Conservation (phyloP, 306 rosid species). For the Malus domestica region DNA sequence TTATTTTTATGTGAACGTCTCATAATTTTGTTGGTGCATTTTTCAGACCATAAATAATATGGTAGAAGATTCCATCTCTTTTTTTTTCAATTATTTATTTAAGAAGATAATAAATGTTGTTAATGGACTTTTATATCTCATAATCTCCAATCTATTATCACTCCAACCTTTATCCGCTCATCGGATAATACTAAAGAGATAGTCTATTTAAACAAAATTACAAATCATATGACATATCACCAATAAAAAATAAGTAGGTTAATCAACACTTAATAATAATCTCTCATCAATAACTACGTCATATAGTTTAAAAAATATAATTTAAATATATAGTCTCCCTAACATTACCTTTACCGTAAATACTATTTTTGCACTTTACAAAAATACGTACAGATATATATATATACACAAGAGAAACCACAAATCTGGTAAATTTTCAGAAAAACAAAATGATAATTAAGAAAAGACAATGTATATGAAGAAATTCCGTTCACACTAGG, state of each 20-base stretch:
- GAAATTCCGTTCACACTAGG: background rate
- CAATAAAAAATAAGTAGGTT: rapidly evolving
- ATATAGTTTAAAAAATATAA: too few species aligned
- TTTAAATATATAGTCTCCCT: rapidly evolving
- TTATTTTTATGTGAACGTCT: too few species aligned
- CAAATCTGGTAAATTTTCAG: too few species aligned
- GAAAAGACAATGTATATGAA: background rate
- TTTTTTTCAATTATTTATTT: background rate
- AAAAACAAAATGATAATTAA: background rate
- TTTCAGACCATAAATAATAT: too few species aligned
- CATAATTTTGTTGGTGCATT: too few species aligned
- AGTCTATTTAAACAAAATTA: rapidly evolving
- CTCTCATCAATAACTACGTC: too few species aligned
- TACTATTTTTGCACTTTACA: background rate
- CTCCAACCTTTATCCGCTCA: background rate
- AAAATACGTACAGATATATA: background rate
- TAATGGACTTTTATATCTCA: background rate
- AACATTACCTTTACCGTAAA: background rate
- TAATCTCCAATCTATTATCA: background rate
- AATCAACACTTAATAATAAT: too few species aligned
- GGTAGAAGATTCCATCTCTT: too few species aligned
- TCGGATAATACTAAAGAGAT: too few species aligned
- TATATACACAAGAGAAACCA: too few species aligned
- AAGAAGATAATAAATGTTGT: background rate
- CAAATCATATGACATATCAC: too few species aligned